Base-by-base conservation (phyloP, 306 rosid species). In the Medicago arabica region DNA sequence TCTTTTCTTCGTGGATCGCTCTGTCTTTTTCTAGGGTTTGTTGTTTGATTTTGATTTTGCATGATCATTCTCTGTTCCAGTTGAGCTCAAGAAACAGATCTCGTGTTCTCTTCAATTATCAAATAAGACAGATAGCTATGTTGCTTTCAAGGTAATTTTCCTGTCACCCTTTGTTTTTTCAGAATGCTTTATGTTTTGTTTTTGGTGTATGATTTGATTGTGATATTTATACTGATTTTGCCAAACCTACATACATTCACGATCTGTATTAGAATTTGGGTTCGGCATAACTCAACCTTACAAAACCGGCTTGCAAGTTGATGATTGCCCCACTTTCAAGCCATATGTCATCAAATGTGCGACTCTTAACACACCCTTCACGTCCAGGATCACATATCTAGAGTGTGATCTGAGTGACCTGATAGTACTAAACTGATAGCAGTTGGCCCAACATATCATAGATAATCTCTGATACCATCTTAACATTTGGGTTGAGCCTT, bases 1-100 rank as follows among this genome's bases (percentile, higher is more conserved):
- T 16, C 2, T 64, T 63, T 9, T 34, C 31, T n/a, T 46, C 31
- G 14, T 49, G 6, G 34, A 53, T 62, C 40, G 34, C 38, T 54
- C 54, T 59, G 31, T 51, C 34, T 81, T 83, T 69, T 78, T 76
- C 41, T 65, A 38, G 71, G 78, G 65, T 81, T 13, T 67, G 65
- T 21, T 11, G 8, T 21, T 23, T 78, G 7, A 25, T 69, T 75
- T 79, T 3, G 18, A 50, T 76, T 81, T 58, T 40, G n/a, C n/a
- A 53, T 72, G 63, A 21, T 76, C 2, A 0, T 17, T 71, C 44
- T 1, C 58, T 41, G 14, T 23, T 39, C 80, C 75, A 93, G 98
- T 93, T 83, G 97, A 93, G 81, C 83, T 93, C 88, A 93, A 79
- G 91, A 91, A 88, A 85, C 97, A 91, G 98, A 93, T 93, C 93